Evolutionary conservation across 116 monocot genomes (phyloP).

Genomic region (Iris pallida): DNA sequence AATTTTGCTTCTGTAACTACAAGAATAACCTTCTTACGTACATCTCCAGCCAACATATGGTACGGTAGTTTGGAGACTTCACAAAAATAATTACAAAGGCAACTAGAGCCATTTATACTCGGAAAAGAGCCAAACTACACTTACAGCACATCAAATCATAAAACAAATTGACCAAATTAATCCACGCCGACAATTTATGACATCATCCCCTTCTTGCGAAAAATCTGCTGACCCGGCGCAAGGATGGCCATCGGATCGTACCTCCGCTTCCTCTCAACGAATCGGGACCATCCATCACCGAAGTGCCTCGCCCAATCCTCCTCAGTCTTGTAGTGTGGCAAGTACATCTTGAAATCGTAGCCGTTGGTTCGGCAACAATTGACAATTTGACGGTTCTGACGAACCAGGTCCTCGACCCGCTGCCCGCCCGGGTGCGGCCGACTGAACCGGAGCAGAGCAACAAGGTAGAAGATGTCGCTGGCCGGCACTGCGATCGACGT

Average conservation of each 20-base stretch:
- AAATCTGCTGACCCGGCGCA: constrained; percentile 70
- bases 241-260: constrained; percentile 72
- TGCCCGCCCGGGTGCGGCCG: constrained; percentile 48
- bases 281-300: constrained; percentile 58
- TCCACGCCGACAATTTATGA: too few species aligned
- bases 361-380: constrained; percentile 45
- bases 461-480: constrained; percentile 79
- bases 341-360: constrained; percentile 85
- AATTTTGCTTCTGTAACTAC: too few species aligned
- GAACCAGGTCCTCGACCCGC: constrained; percentile 41
- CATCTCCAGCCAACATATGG: too few species aligned
- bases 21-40: too few species aligned
- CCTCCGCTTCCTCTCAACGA: constrained; percentile 50
- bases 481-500: constrained; percentile 72
- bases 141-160: too few species aligned
- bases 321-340: constrained; percentile 58
- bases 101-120: too few species aligned
- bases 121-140: too few species aligned
- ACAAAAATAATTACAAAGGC: too few species aligned
- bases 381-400: constrained; percentile 68
- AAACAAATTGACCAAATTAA: too few species aligned
- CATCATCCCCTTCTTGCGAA: constrained; percentile 10
- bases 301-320: constrained; percentile 69
- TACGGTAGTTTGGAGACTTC: too few species aligned
- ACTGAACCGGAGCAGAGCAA: constrained; percentile 78